These are phyloP conservation scores for Astrothelium macrocarpum DNA, from an alignment of 495 filamentous ascomycete genomes.

Conservation along the genomic window DNA sequence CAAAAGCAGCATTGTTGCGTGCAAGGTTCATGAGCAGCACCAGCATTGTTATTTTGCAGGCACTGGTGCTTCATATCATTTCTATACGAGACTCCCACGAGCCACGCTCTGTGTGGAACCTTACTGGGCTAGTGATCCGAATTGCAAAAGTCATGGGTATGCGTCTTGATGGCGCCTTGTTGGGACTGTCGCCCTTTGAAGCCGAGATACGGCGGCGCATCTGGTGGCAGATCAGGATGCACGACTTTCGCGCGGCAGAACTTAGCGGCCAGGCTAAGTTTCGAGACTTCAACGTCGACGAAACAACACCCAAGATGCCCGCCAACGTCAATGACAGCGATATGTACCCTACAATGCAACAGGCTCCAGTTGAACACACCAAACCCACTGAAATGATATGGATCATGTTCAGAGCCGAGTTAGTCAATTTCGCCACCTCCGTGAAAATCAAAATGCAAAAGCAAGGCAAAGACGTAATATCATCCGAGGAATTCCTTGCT, in stretches of 20 bases:
- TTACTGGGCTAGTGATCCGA: constrained; percentile 19
- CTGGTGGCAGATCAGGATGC: constrained; percentile 22
- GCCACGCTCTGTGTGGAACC: constrained; percentile 20
- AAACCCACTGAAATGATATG: constrained; percentile 22
- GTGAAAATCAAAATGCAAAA: constrained; percentile 3
- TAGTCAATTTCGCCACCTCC: constrained; percentile 9
- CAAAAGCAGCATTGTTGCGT: constrained; percentile 15
- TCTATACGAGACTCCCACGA: constrained; percentile 16
- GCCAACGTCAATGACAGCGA: constrained; percentile 23
- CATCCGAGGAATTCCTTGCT: not conserved
- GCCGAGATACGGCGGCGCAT: constrained; percentile 19
- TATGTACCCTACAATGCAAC: constrained; percentile 17
- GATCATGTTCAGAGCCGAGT: constrained; percentile 15
- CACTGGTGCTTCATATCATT: constrained; percentile 19
- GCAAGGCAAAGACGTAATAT: not conserved
- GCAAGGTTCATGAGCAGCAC: constrained; percentile 18
- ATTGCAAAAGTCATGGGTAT: constrained; percentile 21
- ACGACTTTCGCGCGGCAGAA: constrained; percentile 16
- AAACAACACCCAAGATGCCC: constrained; percentile 13
- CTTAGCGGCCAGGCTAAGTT: constrained; percentile 17
- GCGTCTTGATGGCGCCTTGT: constrained; percentile 18
- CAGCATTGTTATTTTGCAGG: constrained; percentile 18
- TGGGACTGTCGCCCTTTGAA: constrained; percentile 19
- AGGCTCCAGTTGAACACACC: constrained; percentile 6
- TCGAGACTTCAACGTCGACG: constrained; percentile 7